phyloP scores from a whole-genome alignment of 495 filamentous ascomycete species.

The Podospora sp. region DNA sequence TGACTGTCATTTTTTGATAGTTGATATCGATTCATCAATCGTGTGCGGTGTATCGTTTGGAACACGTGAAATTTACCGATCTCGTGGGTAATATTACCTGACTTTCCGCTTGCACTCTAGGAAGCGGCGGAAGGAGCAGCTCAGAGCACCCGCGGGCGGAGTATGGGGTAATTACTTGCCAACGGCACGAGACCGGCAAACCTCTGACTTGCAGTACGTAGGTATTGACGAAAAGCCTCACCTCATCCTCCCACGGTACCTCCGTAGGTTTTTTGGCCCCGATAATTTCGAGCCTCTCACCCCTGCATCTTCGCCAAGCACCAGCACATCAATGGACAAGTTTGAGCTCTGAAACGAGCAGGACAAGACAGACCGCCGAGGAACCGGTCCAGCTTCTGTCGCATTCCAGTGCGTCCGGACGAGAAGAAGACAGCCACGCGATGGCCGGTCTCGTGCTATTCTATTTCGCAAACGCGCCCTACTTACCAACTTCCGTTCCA shows the following conservation, averaged over 20 bases:
- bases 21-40: background rate
- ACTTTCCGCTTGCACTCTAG: background rate
- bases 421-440: conserved; percentile 5
- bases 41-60: background rate
- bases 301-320: conserved; percentile 17
- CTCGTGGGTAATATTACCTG: background rate
- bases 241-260: background rate
- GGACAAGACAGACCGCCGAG: conserved; percentile 1
- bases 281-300: background rate
- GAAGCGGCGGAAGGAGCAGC: background rate
- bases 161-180: conserved; percentile 6
- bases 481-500: background rate
- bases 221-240: background rate
- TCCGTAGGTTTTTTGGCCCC: conserved; percentile 9
- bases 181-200: conserved; percentile 15
- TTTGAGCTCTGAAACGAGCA: conserved; percentile 22
- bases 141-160: too few species aligned
- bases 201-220: conserved; percentile 1
- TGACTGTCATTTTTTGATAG: background rate
- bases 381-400: background rate
- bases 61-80: conserved; percentile 2
- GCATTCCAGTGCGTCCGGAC: background rate
- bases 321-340: conserved; percentile 8
- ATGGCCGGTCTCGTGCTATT: background rate
- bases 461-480: background rate